Evolutionary conservation across 805 yeast species (phyloP).

Genomic region (Candida odintsovae): DNA sequence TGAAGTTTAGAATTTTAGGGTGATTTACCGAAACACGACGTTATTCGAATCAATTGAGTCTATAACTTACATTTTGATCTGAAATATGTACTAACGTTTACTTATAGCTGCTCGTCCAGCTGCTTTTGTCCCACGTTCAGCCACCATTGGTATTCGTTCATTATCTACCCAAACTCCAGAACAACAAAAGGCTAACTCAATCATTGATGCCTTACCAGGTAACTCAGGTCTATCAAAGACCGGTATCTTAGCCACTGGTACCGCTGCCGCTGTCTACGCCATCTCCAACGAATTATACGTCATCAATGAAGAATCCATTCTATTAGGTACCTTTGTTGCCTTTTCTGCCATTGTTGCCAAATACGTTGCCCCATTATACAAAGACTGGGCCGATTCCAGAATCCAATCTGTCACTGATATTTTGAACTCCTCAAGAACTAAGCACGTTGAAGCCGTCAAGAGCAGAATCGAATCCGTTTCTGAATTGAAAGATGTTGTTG

Average conservation of each 20-base stretch:
- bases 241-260: constrained; percentile 88
- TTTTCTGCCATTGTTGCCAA: constrained; percentile 74
- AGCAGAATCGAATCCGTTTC: constrained; percentile 85
- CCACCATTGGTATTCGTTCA: constrained; percentile 54
- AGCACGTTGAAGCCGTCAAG: constrained; percentile 90
- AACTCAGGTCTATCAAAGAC: constrained; percentile 83
- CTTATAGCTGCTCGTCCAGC: constrained; percentile 20
- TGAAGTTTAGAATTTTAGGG: no score
- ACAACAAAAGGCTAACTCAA: constrained; percentile 88
- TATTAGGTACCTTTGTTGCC: constrained; percentile 74
- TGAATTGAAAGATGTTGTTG: constrained; percentile 85
- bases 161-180: constrained; percentile 60
- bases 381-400: constrained; percentile 88
- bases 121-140: constrained; percentile 30
- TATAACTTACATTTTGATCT: no score
- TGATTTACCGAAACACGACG: background rate
- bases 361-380: constrained; percentile 90
- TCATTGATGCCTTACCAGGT: constrained; percentile 92
- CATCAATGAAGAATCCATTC: constrained; percentile 88
- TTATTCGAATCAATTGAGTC: background rate
- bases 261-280: constrained; percentile 93
- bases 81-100: constrained; percentile 4
- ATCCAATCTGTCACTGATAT: constrained; percentile 73
- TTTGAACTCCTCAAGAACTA: constrained; percentile 81
- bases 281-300: constrained; percentile 90